These are phyloP conservation scores for Akebia trifoliata DNA, from an alignment of 164 flowering plant genomes.

Conservation along the genomic window DNA sequence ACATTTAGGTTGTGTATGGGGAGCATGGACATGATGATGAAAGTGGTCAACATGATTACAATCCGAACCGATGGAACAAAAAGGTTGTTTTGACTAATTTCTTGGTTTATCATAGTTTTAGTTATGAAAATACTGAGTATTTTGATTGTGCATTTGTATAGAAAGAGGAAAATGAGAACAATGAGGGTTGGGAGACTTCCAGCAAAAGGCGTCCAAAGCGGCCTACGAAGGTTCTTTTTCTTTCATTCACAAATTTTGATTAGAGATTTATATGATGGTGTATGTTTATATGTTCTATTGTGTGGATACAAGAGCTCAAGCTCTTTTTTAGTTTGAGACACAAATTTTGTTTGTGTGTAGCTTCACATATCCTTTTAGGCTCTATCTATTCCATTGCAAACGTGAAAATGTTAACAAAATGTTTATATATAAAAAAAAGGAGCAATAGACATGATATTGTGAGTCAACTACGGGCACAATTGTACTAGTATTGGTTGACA, in stretches of 20 bases:
- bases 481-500: no score
- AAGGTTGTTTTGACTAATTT: constrained; percentile 24
- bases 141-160: constrained; percentile 10
- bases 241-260: not conserved
- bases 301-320: not conserved
- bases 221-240: constrained; percentile 45
- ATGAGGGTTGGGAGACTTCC: constrained; percentile 75
- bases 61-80: constrained; percentile 20
- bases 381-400: no score
- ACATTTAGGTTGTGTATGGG: constrained; percentile 23
- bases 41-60: constrained; percentile 10
- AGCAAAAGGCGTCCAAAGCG: constrained; percentile 43
- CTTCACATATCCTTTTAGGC: no score
- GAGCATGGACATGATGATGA: constrained; percentile 21
- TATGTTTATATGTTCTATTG: not conserved
- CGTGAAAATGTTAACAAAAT: no score
- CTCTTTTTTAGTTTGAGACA: not conserved
- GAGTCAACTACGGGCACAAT: no score
- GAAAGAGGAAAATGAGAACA: constrained; percentile 34
- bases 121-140: not conserved
- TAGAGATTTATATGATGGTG: not conserved
- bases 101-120: not conserved
- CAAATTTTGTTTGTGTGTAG: not conserved
- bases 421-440: no score
- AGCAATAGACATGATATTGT: no score